These are phyloP conservation scores for Plasmopara halstedii DNA, from an alignment of 352 stramenopile species.

Conservation along the genomic window DNA sequence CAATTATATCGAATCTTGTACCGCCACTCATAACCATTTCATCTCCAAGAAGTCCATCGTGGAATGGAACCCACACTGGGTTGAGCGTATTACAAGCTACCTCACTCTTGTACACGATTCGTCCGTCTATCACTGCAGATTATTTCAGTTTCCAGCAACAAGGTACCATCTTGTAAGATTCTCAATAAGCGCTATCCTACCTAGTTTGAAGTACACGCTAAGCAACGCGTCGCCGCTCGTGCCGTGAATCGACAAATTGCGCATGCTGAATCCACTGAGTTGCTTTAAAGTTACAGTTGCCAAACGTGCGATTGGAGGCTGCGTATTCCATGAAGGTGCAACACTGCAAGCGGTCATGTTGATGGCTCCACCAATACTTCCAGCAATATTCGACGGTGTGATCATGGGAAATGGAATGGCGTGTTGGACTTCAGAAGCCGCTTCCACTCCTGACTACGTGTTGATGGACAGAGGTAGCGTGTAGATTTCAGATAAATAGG, in stretches of 20 bases:
- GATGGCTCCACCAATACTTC: slow-evolving; percentile 31
- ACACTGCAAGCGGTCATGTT: slow-evolving; percentile 21
- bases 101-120: slow-evolving; percentile 69
- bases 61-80: slow-evolving; percentile 75
- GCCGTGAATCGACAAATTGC: slow-evolving; percentile 57
- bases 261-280: slow-evolving; percentile 69
- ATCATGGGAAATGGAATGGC: slow-evolving; percentile 10
- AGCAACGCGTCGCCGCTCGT: slow-evolving; percentile 37
- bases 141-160: neutral
- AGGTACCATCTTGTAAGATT: neutral
- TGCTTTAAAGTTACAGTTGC: slow-evolving; percentile 60
- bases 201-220: slow-evolving; percentile 72
- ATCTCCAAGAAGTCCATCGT: slow-evolving; percentile 26
- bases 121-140: slow-evolving; percentile 48
- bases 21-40: slow-evolving; percentile 39
- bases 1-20: slow-evolving; percentile 57
- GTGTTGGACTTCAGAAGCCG: neutral
- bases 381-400: slow-evolving; percentile 35
- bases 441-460: neutral
- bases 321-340: slow-evolving; percentile 19
- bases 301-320: slow-evolving; percentile 15
- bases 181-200: slow-evolving; percentile 13
- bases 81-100: slow-evolving; percentile 63
- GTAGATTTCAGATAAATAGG: slow-evolving; percentile 3
- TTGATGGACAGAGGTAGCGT: neutral